phyloP scores from a whole-genome alignment of 148 eudicot genomes.

The Vaccinium myrtillus region DNA sequence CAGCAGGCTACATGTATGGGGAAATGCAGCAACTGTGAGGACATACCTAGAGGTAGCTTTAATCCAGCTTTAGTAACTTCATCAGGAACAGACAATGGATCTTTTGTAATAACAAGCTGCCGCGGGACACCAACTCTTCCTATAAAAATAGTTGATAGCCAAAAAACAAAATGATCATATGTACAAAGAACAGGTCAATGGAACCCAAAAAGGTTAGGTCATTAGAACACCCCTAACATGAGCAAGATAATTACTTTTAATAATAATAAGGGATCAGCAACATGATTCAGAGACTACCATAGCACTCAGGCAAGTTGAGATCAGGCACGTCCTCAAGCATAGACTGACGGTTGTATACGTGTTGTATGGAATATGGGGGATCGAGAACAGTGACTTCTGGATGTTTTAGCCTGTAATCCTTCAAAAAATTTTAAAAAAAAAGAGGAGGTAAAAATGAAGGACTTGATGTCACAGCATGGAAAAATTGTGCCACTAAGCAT shows the following conservation, averaged over 20 bases:
- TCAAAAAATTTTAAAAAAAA: conserved; percentile 20
- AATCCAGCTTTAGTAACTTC: conserved; percentile 66
- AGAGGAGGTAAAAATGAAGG: conserved; percentile 11
- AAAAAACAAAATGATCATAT: conserved; percentile 7
- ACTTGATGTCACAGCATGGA: neutral
- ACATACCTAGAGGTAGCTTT: conserved; percentile 59
- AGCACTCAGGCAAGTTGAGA: conserved; percentile 46
- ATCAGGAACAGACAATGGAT: conserved; percentile 50
- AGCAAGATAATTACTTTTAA: neutral
- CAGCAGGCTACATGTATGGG: neutral
- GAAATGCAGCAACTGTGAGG: neutral
- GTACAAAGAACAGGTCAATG: neutral
- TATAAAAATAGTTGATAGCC: conserved; percentile 19
- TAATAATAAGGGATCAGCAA: conserved; percentile 4
- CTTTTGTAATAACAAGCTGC: conserved; percentile 59
- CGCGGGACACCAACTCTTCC: conserved; percentile 68
- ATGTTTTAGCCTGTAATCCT: conserved; percentile 66
- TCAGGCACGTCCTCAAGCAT: conserved; percentile 74
- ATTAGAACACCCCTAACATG: neutral
- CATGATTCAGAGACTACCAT: conserved; percentile 37
- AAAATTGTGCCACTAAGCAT: neutral
- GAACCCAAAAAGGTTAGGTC: neutral
- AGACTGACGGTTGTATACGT: conserved; percentile 58
- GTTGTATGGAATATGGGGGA: conserved; percentile 70
- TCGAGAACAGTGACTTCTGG: conserved; percentile 70